Base-by-base conservation (phyloP, 2,329 filamentous ascomycete genomes). In the Botryotinia convoluta region DNA sequence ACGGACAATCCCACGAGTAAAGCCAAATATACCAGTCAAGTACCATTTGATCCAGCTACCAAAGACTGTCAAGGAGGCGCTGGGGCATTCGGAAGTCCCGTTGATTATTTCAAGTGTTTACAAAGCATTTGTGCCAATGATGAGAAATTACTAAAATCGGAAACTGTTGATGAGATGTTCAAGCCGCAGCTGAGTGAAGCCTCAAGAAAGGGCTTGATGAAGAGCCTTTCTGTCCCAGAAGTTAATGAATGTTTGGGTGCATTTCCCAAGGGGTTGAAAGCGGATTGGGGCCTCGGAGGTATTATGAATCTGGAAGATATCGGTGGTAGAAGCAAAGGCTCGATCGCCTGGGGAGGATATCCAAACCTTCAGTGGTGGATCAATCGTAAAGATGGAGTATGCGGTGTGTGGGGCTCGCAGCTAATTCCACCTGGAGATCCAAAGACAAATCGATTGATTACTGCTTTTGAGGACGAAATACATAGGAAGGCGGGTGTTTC, bases 71-170 rank as follows among this genome's bases (percentile, higher is more conserved):
- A 78, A 59, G 84, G 82, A 32, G 84, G 84, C 0, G 79, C 81
- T 64, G 83, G 83, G 1, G 64, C 80, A 7, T 83, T 78, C 71
- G 81, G 81, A 4, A 78, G 80, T 4, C 80, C 84, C 9, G 51
- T 74, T 0, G 83, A 86, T 35, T 88, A 85, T 73, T 74, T 85
- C 69, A 83, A 83, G 63, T 77, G 89, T 5, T 76, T 87, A 4
- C 81, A 80, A 5, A 86, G 85, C 4, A 77, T 89, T 1, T 81
- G 88, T 0, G 78, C 81, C 2, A 83, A 88, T 63, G 86, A 89
- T 72, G 85, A 83, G 8, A 85, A 82, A 57, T 75, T 89, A 0
- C 81, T 89, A 16, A 82, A 80, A 39, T 79, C 81, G 0, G 78
- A 79, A 5, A 86, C 83, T 0, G 81, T 85, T 0, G 81, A 83